Evolutionary conservation across 768 basidiomycete species (phyloP), one percentile per base, ranked within the genome.

Genomic region (Leccinum subgranulosum): DNA sequence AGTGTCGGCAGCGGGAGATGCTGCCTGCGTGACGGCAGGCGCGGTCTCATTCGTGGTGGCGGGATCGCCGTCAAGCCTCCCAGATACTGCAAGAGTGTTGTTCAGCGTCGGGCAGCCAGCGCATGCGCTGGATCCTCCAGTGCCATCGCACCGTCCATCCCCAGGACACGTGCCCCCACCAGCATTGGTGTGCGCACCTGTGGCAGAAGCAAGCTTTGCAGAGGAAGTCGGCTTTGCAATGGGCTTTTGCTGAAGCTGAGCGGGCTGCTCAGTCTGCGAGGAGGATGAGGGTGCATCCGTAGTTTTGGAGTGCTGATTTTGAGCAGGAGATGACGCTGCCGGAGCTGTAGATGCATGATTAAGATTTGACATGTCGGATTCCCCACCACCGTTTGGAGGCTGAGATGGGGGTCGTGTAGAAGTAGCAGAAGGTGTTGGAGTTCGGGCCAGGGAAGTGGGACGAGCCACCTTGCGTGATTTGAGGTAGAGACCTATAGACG

Each of bases 81-180:
- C 72, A 54, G 76, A 74, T 48, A 79, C 75, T 59, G 77, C 73
- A 58, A 85, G 76, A 53, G 81, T 82, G 69, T 99, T 99, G 79
- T 98, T 99, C 76, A 86, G 94, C 31, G 96, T 95, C 12, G 97
- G 97, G 73, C 97, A 99, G 47, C 97, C 97, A 62, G 88, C 84
- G 73, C 97, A 99, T 60, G 92, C 88, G 58, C 84, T 85, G 62
- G 93, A 86, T 53, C 97, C 97, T 66, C 97, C 97, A 12, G 92
- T 95, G 63, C 97, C 97, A 75, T 99, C 93, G 76, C 97, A 99
- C 64, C 92, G 84, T 33, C 97, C 97, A 75, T 98, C 97, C 56
- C 97, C 97, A 4, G 97, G 97, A 74, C 97, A 99, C n/a, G 95
- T 95, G 60, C 90, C 88, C 31, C 71, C 69, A 56, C 65, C 58